Base-by-base conservation (phyloP, 106 monocot genomes). In the Allium sativum region DNA sequence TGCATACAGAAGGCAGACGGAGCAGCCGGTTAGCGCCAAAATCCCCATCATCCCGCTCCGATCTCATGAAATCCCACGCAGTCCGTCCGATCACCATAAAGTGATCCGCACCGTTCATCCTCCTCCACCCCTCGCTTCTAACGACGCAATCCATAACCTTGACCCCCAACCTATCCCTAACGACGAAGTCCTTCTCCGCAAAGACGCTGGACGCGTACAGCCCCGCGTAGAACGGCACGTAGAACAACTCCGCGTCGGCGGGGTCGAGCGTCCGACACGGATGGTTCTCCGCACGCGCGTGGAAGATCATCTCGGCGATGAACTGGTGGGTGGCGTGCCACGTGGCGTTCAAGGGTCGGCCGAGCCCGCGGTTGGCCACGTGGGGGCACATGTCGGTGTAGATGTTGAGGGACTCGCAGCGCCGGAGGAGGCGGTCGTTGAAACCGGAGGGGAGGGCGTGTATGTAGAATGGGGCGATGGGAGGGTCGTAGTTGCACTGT, bases 311-410 rank as follows among this genome's bases (percentile, higher is more conserved):
- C 70, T 86, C 86, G 52, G 70, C 78, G 58, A 78, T 41, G 78
- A 81, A 82, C 73, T 81, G 81, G 57, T 81, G 78, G 52, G 86
- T 86, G 50, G 75, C 72, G 58, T 67, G 67, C 81, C 86, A 81
- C 12, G 21, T 40, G 43, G 43, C 6, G 53, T 40, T n/a, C 10
- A 52, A 21, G 12, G 59, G 56, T 7, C 62, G 81, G 66, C 86
- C 86, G 64, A 86, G 86, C 55, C 86, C 86, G 21, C 78, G 53
- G 78, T 78, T 55, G 52, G 78, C 43, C 18, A 86, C 67, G 42
- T 86, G 75, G 40, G 86, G 86, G 70, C 86, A 86, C 81, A 81
- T 78, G 75, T 81, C 66, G 50, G 76, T 68, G 86, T 63, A 82
- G 18, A 67, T 21, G 69, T 59, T 78, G 64, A 81, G 78, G 14